phyloP scores from a whole-genome alignment of 768 basidiomycete species.

The Crepidotus variabilis region DNA sequence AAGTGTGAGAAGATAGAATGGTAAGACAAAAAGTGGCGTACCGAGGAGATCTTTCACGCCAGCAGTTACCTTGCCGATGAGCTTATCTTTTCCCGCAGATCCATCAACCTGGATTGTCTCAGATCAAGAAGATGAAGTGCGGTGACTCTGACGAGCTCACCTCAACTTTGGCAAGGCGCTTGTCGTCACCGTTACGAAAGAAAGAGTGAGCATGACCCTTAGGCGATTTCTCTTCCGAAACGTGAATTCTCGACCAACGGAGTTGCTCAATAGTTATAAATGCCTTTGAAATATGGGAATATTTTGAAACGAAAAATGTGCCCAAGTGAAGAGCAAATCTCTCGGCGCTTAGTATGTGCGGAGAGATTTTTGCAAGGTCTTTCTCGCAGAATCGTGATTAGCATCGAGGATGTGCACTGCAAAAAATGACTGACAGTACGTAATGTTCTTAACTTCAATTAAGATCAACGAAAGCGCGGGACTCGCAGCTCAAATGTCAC shows the following conservation, averaged over 20 bases:
- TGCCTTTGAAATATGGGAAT: constrained; percentile 69
- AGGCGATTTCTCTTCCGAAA: constrained; percentile 33
- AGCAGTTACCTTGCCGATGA: constrained; percentile 58
- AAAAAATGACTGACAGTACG: constrained; percentile 41
- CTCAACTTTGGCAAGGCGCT: constrained; percentile 59
- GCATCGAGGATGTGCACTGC: not conserved
- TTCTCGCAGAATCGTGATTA: not conserved
- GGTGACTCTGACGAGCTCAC: constrained; percentile 27
- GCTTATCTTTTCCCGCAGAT: constrained; percentile 53
- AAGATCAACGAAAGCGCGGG: not conserved
- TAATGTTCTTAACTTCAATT: constrained; percentile 61
- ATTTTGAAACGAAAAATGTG: constrained; percentile 76
- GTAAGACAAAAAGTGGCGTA: constrained; percentile 27
- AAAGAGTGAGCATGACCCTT: constrained; percentile 75
- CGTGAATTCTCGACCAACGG: constrained; percentile 77
- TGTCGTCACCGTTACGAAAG: constrained; percentile 88
- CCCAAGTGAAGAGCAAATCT: constrained; percentile 86
- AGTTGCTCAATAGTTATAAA: constrained; percentile 74
- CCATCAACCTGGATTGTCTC: constrained; percentile 52
- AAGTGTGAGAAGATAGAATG: not conserved
- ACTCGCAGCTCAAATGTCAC: constrained; percentile 21
- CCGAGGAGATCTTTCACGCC: constrained; percentile 82
- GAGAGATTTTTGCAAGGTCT: constrained; percentile 89
- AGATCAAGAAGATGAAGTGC: constrained; percentile 16
- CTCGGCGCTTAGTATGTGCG: constrained; percentile 80